Evolutionary conservation across 2,329 filamentous ascomycete genomes (phyloP), one percentile per base, ranked within the genome.

Genomic region (Curvularia eragrostidis): DNA sequence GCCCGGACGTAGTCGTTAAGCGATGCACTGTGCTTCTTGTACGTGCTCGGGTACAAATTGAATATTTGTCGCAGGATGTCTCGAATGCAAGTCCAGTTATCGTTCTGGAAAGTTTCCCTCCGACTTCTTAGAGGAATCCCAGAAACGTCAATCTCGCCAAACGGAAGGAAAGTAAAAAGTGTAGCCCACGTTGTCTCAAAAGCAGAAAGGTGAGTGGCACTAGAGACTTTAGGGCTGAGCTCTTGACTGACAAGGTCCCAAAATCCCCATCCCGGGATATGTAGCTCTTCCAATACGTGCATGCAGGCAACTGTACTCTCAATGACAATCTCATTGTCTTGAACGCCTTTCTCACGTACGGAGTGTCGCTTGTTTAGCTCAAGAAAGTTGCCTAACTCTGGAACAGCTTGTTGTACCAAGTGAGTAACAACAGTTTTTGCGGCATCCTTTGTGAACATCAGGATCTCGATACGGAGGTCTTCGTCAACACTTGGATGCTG

Each of bases 1-100:
- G 78, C 72, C 50, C 84, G 80, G 48, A 85, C 73, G 61, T 88
- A 88, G 15, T 77, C 79, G 62, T 87, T 86, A 57, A 84, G 77
- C n/a, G 78, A 81, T 8, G 78, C 65, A 13, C 78, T 77, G 12
- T 65, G 44, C 1, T 69, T 66, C 10, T 66, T 69, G 28, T 76
- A 77, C 28, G 79, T 81, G 3, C 71, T 65, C 3, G 78, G 69
- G 54, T 85, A 86, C 2, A 82, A 63, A 13, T 76, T 71, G 42
- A 87, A 78, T 1, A 82, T 69, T 9, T 80, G 80, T 23, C 72
- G 74, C 2, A 87, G 57, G 13, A 87, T 63, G 18, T 62, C 66
- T 52, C 80, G 80, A 6, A 84, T 73, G 3, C 81, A 63, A 19
- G 61, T 65, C 86, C 86, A 88, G 44, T 83, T 82, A 19, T 83